These are phyloP conservation scores for Phytophthora hibernalis DNA, from an alignment of 352 stramenopile genomes.

Conservation along the genomic window DNA sequence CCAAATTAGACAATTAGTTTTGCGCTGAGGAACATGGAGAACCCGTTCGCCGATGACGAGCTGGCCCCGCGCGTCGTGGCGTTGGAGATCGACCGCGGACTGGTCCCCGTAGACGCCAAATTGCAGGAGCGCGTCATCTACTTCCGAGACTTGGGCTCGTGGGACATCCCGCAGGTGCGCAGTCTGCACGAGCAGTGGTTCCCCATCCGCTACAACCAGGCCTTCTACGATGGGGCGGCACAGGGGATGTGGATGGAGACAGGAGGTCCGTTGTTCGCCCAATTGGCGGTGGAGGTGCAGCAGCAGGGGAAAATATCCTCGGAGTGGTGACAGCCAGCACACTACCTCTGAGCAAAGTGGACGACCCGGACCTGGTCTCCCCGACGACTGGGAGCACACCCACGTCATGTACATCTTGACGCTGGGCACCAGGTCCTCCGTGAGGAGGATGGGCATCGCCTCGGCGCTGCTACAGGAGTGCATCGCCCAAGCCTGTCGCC, in stretches of 20 bases:
- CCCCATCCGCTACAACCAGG: slow-evolving; percentile 95
- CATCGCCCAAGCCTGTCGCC: slow-evolving; percentile 81
- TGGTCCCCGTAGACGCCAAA: slow-evolving; percentile 18
- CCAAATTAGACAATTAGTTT: no score
- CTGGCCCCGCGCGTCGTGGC: slow-evolving; percentile 26
- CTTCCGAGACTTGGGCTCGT: slow-evolving; percentile 73
- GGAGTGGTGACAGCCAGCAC: slow-evolving; percentile 93
- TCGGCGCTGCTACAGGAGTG: slow-evolving; percentile 91
- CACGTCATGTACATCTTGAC: slow-evolving; percentile 98
- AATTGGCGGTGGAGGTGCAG: slow-evolving; percentile 74
- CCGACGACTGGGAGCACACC: slow-evolving; percentile 67
- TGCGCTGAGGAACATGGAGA: no score
- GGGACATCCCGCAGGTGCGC: slow-evolving; percentile 92
- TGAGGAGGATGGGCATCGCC: slow-evolving; percentile 91
- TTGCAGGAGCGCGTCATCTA: slow-evolving; percentile 56
- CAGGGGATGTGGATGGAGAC: slow-evolving; percentile 89
- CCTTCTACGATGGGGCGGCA: slow-evolving; percentile 95
- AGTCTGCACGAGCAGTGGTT: slow-evolving; percentile 97
- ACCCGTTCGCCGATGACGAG: no score
- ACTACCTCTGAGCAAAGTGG: slow-evolving; percentile 74
- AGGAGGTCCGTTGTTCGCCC: slow-evolving; percentile 89
- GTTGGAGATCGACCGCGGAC: slow-evolving; percentile 28
- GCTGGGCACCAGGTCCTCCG: slow-evolving; percentile 86
- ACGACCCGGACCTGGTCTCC: slow-evolving; percentile 68
- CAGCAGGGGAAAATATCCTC: slow-evolving; percentile 65